Percentiles rank a stretch among this genome's conserved stretches.
Evolutionary conservation across 345 rosid species (phyloP).

Genomic region (Eucalyptus decipiens): DNA sequence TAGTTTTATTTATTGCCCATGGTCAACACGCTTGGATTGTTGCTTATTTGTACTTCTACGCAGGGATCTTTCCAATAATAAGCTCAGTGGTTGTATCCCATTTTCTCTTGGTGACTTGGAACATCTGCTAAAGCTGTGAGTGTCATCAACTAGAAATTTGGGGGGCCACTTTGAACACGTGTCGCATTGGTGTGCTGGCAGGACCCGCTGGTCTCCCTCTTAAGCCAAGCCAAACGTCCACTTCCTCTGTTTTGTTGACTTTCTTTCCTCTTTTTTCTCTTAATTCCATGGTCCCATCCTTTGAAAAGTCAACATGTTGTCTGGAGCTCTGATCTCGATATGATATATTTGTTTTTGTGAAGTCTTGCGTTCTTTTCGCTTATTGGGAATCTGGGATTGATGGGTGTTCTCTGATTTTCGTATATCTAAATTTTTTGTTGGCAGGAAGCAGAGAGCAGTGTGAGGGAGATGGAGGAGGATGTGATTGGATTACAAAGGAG

Average conservation of each 20-base stretch:
- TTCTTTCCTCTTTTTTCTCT: no score
- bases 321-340: background rate
- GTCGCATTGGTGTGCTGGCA: no score
- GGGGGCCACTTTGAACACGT: no score
- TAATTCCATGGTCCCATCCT: no score
- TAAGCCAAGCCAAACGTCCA: no score
- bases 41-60: background rate
- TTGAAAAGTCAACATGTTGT: background rate
- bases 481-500: conserved; percentile 29
- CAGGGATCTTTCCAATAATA: conserved; percentile 85
- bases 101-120: conserved; percentile 92
- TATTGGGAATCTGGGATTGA: background rate
- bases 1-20: background rate
- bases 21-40: background rate
- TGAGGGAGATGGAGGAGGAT: conserved; percentile 57
- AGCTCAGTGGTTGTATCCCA: conserved; percentile 74
- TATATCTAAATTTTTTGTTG: background rate
- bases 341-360: background rate
- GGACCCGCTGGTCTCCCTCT: no score
- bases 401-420: conserved; percentile 8
- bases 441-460: conserved; percentile 76
- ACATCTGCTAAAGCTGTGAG: conserved; percentile 91
- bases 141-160: background rate
- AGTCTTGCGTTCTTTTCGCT: background rate
- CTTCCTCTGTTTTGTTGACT: no score